A percentile compares a stretch with the other conserved stretches of the same genome.
Conservation (phyloP, 1,284 basidiomycete genomes). For the Marasmius tenuissimus region DNA sequence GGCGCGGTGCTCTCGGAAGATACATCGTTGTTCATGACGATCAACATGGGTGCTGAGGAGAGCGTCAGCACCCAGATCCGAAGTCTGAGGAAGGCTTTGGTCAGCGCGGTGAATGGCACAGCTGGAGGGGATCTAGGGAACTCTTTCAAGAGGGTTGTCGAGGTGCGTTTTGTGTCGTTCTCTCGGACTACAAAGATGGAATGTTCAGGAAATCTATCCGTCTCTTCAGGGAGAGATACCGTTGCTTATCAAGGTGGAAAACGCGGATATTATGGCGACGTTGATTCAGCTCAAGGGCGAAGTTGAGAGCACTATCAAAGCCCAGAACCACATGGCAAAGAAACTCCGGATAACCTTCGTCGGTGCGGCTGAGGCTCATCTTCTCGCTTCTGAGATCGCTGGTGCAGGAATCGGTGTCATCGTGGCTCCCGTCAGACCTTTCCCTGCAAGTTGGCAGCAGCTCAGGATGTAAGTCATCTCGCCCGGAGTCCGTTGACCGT, state of each 20-base stretch:
- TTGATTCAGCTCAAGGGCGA: constrained; percentile 60
- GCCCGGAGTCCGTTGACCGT: not conserved
- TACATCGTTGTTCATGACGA: constrained; percentile 70
- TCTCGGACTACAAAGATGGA: no score
- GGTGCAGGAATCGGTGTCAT: constrained; percentile 55
- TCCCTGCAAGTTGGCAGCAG: constrained; percentile 51
- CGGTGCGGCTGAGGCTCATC: constrained; percentile 56
- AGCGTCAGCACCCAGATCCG: constrained; percentile 73
- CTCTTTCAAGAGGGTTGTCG: constrained; percentile 29
- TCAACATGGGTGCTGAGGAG: constrained; percentile 41
- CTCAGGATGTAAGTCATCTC: constrained; percentile 38
- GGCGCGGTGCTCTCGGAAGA: constrained; percentile 72
- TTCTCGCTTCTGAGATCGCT: constrained; percentile 58
- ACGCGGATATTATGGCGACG: constrained; percentile 68
- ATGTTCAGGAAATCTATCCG: no score
- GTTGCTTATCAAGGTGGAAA: constrained; percentile 54
- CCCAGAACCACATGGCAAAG: constrained; percentile 28
- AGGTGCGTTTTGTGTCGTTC: constrained; percentile 25
- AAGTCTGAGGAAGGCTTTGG: constrained; percentile 54
- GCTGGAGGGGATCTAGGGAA: constrained; percentile 45
- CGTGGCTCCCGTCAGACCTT: constrained; percentile 45
- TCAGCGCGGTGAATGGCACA: constrained; percentile 40
- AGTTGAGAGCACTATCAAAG: constrained; percentile 35
- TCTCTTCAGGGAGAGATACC: constrained; percentile 25
- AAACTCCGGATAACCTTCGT: constrained; percentile 41